A percentile compares a stretch with the other conserved stretches of the same genome.
Evolutionary conservation across 257 asterid genomes (phyloP).

Genomic region (Nicotiana attenuata): DNA sequence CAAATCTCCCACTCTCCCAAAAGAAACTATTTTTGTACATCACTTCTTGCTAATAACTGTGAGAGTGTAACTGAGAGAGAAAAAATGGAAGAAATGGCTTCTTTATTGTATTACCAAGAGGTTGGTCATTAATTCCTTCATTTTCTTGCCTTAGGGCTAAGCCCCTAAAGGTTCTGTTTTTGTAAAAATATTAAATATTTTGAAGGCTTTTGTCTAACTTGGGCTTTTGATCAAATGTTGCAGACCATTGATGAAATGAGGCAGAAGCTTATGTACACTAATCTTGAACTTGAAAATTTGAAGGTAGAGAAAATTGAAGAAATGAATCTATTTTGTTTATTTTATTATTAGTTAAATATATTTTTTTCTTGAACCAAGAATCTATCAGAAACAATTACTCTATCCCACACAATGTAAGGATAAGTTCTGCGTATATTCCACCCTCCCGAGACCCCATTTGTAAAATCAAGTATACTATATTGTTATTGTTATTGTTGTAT

Average conservation of each 20-base stretch:
- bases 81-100: constrained; percentile 53
- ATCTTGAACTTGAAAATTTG: constrained; percentile 43
- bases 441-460: no score
- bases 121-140: constrained; percentile 22
- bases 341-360: no score
- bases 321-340: background rate
- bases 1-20: constrained; percentile 29
- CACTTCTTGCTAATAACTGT: background rate
- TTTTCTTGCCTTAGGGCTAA: background rate
- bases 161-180: background rate
- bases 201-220: background rate
- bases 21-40: background rate
- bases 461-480: no score
- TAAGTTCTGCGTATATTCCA: no score
- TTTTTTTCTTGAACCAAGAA: no score
- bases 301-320: constrained; percentile 39
- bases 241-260: constrained; percentile 40
- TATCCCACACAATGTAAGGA: no score
- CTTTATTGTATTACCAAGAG: constrained; percentile 63
- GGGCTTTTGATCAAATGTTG: background rate
- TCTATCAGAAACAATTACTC: no score
- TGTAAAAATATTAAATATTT: background rate
- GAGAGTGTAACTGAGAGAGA: background rate
- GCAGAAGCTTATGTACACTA: constrained; percentile 40
- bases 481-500: no score